Base-by-base conservation (phyloP, 768 basidiomycete genomes). In the Dacryopinax primogenitus region DNA sequence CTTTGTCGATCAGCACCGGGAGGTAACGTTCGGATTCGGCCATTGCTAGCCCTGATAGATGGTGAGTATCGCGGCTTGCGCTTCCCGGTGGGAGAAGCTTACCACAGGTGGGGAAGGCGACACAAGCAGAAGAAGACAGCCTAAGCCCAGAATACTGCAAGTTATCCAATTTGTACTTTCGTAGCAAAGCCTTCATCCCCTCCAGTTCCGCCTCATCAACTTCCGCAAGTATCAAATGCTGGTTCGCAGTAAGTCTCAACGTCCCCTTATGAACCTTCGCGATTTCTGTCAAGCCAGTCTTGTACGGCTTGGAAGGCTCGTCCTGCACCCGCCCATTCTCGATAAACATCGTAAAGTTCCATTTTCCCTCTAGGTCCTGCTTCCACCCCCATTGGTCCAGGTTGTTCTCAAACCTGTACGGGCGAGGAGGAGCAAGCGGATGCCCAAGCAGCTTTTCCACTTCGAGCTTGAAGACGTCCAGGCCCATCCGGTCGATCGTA, bases 291-390 rank as follows among this genome's bases (percentile, higher is more conserved):
- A 99, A 77, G 34, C 90, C 94, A 3, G 88, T 85, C 82, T 98
- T 97, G 85, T 91, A 97, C 68, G 90, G 85, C 63, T 84, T 83
- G 23, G 83, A 89, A 13, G 92, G 86, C 74, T 93, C 92, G 75
- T 98, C 93, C 75, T 92, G 86, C n/a, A 99, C 83, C 23, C 95
- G 90, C 21, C 96, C 95, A 71, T 99, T 99, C 78, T 99, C 96
- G 74, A 99, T 88, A 76, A 93, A 98, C 75, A 88, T 79, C 62
- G 87, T 92, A 76, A 92, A 93, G 75, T 98, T 92, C 72, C 92
- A 87, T 69, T 81, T 84, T 67, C 92, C 93, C 70, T 97, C 86
- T 71, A 87, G 80, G 63, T 92, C 92, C 18, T 83, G 86, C 64
- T 83, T 78, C 96, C 96, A 99, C 45, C 96, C 96, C 69, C 84